Base-by-base conservation (phyloP, 441 rosid species). In the Populus hybrid region DNA sequence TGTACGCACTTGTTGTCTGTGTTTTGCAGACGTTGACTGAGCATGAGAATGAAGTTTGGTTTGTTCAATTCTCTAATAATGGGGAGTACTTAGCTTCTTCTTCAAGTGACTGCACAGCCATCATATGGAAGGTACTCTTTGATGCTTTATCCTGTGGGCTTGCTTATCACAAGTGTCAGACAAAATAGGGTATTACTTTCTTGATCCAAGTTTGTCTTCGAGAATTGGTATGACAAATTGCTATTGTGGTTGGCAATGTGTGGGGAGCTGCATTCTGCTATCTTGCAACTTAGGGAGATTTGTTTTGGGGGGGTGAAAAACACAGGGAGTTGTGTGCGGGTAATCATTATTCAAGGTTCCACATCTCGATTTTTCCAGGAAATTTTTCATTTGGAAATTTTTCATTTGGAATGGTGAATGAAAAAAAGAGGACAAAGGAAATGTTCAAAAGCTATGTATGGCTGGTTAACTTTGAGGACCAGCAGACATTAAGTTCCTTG, bases 1-100 rank as follows among this genome's bases (percentile, higher is more conserved):
- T 36, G 38, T 26, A 34, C 21, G 1, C 63, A 5, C 57, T 32
- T 71, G n/a, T 72, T 74, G 34, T 26, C 57, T 73, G 50, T 67
- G 70, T 67, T 42, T 85, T 88, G 84, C 90, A 95, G 98, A 86
- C 91, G 81, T 86, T 95, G 89, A 85, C 87, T 69, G 94, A 87
- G 40, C 97, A 95, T 81, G 87, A 87, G 75, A 88, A 95, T 85
- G 96, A 93, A 86, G 99, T 95, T 57, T 93, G 97, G 97, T 93
- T 92, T 78, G 93, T 95, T 42, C 96, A 92, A 76, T 95, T 95
- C 81, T 95, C 98, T 28, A 88, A 88, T 72, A 87, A 80, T 69
- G 98, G 98, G 64, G 87, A 91, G 79, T 91, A 88, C 86, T 82
- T 95, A 79, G 97, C 98, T 46, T 93, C 97, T 80, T 92, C 98